Evolutionary conservation across 768 basidiomycete species (phyloP).

Genomic region (Leucocoprinus birnbaumii): DNA sequence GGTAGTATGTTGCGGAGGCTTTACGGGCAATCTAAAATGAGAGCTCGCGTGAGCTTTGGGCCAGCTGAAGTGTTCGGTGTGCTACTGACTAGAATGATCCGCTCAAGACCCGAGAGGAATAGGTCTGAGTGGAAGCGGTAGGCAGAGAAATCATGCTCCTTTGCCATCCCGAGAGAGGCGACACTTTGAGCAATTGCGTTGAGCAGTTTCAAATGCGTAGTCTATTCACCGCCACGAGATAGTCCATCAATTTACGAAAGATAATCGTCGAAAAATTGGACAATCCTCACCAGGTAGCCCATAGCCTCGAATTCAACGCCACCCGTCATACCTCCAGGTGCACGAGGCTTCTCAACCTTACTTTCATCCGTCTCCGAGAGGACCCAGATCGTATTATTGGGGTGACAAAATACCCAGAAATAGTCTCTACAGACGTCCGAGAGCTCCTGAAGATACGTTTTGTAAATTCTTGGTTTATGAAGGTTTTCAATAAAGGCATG

Average conservation of each 20-base stretch:
- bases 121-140: conserved; percentile 83
- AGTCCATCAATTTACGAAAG: too few relatives aligned
- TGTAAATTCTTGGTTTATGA: conserved; percentile 33
- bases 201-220: conserved; percentile 82
- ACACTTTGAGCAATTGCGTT: conserved; percentile 73
- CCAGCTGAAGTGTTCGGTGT: neutral
- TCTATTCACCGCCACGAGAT: too few relatives aligned
- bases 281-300: conserved; percentile 89
- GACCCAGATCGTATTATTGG: conserved; percentile 89
- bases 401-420: conserved; percentile 97
- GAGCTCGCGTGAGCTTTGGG: neutral
- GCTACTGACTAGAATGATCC: conserved; percentile 75
- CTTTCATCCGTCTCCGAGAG: conserved; percentile 80
- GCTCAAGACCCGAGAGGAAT: conserved; percentile 88
- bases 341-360: conserved; percentile 84
- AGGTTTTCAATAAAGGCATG: conserved; percentile 73
- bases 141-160: conserved; percentile 73
- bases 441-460: conserved; percentile 41
- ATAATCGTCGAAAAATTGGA: too few relatives aligned
- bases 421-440: conserved; percentile 91
- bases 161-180: conserved; percentile 61
- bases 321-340: conserved; percentile 97
- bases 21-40: conserved; percentile 80
- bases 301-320: conserved; percentile 99
- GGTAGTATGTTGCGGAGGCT: conserved; percentile 93